Base-by-base conservation (phyloP, 805 yeast species). In the Saturnispora diversa region DNA sequence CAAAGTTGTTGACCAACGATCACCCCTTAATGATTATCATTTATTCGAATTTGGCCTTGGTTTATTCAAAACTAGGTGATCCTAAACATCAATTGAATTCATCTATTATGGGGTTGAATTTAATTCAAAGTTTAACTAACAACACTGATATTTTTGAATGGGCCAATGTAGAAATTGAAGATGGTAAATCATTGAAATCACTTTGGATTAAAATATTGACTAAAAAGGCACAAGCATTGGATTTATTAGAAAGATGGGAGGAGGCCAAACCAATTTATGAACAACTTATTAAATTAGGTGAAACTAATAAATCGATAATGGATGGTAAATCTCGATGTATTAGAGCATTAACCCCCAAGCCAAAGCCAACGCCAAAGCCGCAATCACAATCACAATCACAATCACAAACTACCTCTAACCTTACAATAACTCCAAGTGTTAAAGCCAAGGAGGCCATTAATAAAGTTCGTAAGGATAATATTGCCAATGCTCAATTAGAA, bases 261-360 rank as follows among this genome's bases (percentile, higher is more conserved):
- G 78, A 71, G 6, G 80, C 97, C 0, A 64, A 84, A 20, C 65
- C 59, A 0, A 55, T 73, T 5, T 90, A 86, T 66, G 72, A 70
- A 43, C 58, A 65, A 25, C 66, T 88, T 37, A 68, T 92, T 13
- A 73, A 75, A 42, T 73, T 76, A 44, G 95, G 95, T 0, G 74
- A 73, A 19, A 72, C 78, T 2, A 73, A 76, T 24, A 75, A 77
- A 44, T 65, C 72, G 23, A 67, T 76, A 0, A 62, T 90, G 72
- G 95, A 84, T 37, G 94, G 90, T 2, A 86, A 77, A 55, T 71
- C 90, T 51, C 71, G 98, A 43, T 84, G 95, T 45, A 71, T 72
- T 38, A 70, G 70, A 13, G 74, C 78, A 1, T 57, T 87, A 16
- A 59, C 59, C 45, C 50, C 65, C 5, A 46, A 47, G 32, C 57